These are phyloP conservation scores for Sicyos edulis DNA, from an alignment of 306 rosid species.

Conservation along the genomic window DNA sequence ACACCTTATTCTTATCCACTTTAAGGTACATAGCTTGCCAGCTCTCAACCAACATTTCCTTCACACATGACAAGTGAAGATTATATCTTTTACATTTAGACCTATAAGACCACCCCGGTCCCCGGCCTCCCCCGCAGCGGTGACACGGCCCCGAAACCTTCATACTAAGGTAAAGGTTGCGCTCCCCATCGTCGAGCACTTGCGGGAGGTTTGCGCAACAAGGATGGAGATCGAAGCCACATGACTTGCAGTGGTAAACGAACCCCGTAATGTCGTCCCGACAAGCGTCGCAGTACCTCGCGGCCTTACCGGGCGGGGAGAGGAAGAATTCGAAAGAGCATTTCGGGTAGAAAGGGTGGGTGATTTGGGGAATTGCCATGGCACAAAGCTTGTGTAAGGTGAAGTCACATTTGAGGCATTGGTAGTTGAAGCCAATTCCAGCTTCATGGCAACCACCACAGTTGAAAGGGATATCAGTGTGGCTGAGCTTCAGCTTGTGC, in stretches of 20 bases:
- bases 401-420: constrained; percentile 38
- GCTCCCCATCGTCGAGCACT: constrained; percentile 40
- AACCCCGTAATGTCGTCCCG: constrained; percentile 36
- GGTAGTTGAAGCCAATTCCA: constrained; percentile 48
- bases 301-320: constrained; percentile 27
- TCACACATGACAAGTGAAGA: constrained; percentile 48
- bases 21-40: constrained; percentile 47
- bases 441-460: constrained; percentile 57
- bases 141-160: constrained; percentile 37
- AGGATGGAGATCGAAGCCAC: constrained; percentile 50
- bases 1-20: constrained; percentile 37
- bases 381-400: constrained; percentile 44
- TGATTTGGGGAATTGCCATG: constrained; percentile 25
- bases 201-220: constrained; percentile 50
- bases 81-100: constrained; percentile 40
- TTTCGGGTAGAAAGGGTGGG: constrained; percentile 37
- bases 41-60: constrained; percentile 47
- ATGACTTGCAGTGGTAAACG: constrained; percentile 41
- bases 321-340: constrained; percentile 35
- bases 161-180: constrained; percentile 29
- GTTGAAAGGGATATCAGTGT: constrained; percentile 42
- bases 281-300: constrained; percentile 42
- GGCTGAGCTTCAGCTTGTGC: constrained; percentile 38
- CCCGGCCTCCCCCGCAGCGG: constrained; percentile 43
- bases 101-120: constrained; percentile 44